Percentiles rank a stretch among this genome's conserved stretches.
Evolutionary conservation across 2,329 filamentous ascomycete species (phyloP).

Genomic region (Pseudogymnoascus sp.): DNA sequence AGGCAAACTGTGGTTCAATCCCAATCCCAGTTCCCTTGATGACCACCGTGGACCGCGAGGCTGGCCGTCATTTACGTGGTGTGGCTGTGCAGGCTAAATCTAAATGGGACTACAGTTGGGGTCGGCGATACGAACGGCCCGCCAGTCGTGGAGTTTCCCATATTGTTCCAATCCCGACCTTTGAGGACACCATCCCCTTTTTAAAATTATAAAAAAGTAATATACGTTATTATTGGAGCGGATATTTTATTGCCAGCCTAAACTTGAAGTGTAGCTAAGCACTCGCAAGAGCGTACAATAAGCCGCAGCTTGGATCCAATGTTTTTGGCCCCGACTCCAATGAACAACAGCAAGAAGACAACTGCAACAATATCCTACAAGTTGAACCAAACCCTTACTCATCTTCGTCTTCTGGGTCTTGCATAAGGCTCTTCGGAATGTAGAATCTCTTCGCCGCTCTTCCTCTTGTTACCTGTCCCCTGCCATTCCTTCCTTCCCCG

Average conservation of each 20-base stretch:
- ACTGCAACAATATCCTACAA: neutral
- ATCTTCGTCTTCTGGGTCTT: neutral
- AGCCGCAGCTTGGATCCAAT: neutral
- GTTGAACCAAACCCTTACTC: neutral
- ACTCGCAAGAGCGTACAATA: neutral
- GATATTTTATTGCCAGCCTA: neutral
- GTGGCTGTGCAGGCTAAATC: constrained; percentile 5
- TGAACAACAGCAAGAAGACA: neutral
- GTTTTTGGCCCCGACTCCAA: neutral
- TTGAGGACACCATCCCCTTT: neutral
- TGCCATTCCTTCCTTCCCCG: neutral
- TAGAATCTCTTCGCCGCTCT: neutral
- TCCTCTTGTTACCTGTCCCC: neutral
- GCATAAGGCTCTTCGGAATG: neutral
- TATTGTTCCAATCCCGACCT: neutral
- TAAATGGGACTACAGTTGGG: neutral
- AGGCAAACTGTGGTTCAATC: neutral
- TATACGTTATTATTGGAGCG: neutral
- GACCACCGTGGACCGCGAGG: neutral
- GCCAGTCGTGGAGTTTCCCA: neutral
- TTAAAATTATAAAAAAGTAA: neutral
- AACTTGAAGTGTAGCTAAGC: neutral
- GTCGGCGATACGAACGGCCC: neutral
- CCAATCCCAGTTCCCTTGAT: neutral
- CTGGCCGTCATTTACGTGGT: constrained; percentile 1